Base-by-base conservation (phyloP, 2,329 filamentous ascomycete genomes). In the Meredithiella fracta region DNA sequence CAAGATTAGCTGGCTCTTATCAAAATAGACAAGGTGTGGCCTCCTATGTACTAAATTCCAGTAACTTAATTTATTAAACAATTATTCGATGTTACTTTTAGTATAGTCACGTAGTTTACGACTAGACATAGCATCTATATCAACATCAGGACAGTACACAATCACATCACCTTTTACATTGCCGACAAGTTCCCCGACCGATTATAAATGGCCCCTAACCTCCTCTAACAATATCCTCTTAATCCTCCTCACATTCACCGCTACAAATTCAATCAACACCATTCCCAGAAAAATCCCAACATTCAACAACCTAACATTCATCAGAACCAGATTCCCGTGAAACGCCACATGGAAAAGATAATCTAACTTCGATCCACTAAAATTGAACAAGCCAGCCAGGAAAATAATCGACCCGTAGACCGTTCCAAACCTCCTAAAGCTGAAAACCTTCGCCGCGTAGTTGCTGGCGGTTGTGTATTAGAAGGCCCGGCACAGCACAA, bases 401-500 rank as follows among this genome's bases (percentile, higher is more conserved):
- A 86, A 94, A 62, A 95, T 94, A 61, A 94, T 85, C 20, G 90
- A 75, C 9, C 89, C 89, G 67, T 95, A 95, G n/a, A 96, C 88
- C 57, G 86, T 94, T 49, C 89, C 90, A 62, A 95, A 95, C 0
- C 88, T 94, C 59, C 82, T 77, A 69, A 94, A 94, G 15, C 89
- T 89, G 66, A 95, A 95, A 37, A 95, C 88, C 69, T 94, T 94
- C 59, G 87, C 88, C 20, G 80, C 79, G 67, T 94, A 94, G 69
- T 95, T 89, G 58, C 84, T 91, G 58, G 95, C 86, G 6, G 87
- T 81, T 0, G 88, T 94, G 70, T 95, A 95, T 69, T 94, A 96
- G 29, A 95, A 81, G 0, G 90, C 89, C 0, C 89, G 79, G 64
- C 92, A 90, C 22, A 94, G 68, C 9, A 92, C 86, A 64, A 95